These are phyloP conservation scores for Xylariaceae sp. DNA, from an alignment of 2,329 filamentous ascomycete genomes.

Conservation along the genomic window DNA sequence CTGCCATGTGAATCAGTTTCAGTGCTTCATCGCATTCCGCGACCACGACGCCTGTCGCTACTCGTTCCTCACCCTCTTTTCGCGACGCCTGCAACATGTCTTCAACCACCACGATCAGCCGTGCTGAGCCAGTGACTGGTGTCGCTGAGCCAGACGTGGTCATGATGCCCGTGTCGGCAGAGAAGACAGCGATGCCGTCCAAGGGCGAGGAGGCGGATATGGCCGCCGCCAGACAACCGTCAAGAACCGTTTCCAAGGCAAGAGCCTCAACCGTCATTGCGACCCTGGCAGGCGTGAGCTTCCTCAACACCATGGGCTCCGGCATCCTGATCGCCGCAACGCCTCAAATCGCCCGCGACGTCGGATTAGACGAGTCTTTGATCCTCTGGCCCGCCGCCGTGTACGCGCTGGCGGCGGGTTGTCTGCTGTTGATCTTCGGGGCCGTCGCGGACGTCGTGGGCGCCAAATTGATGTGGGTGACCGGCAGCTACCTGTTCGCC, in stretches of 20 bases:
- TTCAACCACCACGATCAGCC: no score
- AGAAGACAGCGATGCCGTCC: no score
- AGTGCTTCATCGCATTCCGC: no score
- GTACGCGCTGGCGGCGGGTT: conserved; percentile 10
- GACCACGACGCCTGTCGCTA: no score
- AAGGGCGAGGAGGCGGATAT: no score
- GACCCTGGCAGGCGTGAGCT: conserved; percentile 30
- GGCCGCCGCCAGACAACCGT: no score
- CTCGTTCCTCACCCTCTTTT: no score
- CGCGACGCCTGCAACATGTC: no score
- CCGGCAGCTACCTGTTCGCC: conserved; percentile 9
- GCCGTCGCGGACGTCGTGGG: conserved; percentile 17
- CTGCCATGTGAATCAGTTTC: no score
- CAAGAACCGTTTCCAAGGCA: conserved; percentile 17
- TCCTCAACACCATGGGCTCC: conserved; percentile 33
- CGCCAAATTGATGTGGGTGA: conserved; percentile 6
- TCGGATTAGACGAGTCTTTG: conserved; percentile 25
- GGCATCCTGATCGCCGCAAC: conserved; percentile 33
- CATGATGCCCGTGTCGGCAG: no score
- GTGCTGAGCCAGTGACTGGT: no score
- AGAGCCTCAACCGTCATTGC: conserved; percentile 26
- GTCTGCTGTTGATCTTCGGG: conserved; percentile 13
- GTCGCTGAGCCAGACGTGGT: no score
- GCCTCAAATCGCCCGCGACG: conserved; percentile 33
- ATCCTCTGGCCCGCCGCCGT: conserved; percentile 22